phyloP scores from a whole-genome alignment of 179 eudicot genomes.

The Camellia oleifera region DNA sequence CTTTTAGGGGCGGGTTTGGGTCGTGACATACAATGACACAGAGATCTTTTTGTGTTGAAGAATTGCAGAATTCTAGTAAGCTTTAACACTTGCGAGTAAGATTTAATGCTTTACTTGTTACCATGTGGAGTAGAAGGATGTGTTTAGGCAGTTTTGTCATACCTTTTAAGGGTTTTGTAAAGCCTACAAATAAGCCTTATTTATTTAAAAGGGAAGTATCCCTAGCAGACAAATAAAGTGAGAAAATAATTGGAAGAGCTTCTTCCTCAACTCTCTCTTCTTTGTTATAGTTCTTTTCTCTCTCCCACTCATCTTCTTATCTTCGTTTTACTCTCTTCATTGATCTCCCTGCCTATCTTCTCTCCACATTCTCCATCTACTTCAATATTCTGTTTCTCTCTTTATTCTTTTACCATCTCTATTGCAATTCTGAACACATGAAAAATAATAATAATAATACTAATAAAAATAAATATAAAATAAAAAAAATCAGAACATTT shows the following conservation, averaged over 20 bases:
- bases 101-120: not conserved
- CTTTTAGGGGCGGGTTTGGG: too few species aligned
- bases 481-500: not conserved
- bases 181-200: not conserved
- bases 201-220: not conserved
- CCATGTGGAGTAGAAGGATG: not conserved
- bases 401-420: not conserved
- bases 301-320: not conserved
- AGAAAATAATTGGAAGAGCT: not conserved
- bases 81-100: not conserved
- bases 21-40: not conserved
- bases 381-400: not conserved
- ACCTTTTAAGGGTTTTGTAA: not conserved
- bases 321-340: not conserved
- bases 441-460: too few species aligned
- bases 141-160: not conserved
- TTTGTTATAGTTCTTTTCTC: not conserved
- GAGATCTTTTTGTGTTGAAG: constrained; percentile 2
- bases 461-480: too few species aligned
- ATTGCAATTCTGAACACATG: not conserved
- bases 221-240: not conserved
- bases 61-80: not conserved
- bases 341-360: not conserved
- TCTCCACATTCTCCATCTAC: not conserved
- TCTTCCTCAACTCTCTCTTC: not conserved